phyloP scores from a whole-genome alignment of 208 protist species.

The Polymyxa betae region DNA sequence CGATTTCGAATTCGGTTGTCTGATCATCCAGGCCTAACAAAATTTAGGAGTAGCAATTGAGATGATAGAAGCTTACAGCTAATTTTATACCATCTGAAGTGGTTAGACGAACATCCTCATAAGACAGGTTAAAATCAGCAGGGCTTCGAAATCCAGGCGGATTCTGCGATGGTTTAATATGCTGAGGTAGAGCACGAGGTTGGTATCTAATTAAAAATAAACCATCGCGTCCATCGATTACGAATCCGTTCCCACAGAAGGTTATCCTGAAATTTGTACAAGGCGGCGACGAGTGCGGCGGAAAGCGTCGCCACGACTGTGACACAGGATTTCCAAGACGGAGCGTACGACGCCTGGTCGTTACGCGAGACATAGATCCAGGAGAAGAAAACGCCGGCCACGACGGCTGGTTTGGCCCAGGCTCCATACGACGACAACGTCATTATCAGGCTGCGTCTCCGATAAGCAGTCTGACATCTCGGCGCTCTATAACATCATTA shows the following conservation, averaged over 20 bases:
- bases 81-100: conserved; percentile 8
- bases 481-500: too few species aligned
- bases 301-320: not conserved
- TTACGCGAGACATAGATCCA: not conserved
- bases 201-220: conserved; percentile 21
- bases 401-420: too few species aligned
- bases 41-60: not conserved
- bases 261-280: conserved; percentile 47
- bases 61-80: not conserved
- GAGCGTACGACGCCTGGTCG: not conserved
- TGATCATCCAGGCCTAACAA: conserved; percentile 35
- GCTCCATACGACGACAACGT: too few species aligned
- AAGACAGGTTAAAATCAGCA: not conserved
- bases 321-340: not conserved
- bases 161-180: not conserved
- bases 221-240: not conserved
- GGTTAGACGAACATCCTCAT: conserved; percentile 29
- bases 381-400: too few species aligned
- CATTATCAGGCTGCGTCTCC: too few species aligned
- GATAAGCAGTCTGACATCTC: too few species aligned
- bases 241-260: conserved; percentile 2
- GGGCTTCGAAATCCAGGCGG: conserved; percentile 1
- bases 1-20: not conserved
- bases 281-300: not conserved
- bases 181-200: not conserved